phyloP scores from a whole-genome alignment of 371 early-diverging fungal species.

The Mortierella sp. region DNA sequence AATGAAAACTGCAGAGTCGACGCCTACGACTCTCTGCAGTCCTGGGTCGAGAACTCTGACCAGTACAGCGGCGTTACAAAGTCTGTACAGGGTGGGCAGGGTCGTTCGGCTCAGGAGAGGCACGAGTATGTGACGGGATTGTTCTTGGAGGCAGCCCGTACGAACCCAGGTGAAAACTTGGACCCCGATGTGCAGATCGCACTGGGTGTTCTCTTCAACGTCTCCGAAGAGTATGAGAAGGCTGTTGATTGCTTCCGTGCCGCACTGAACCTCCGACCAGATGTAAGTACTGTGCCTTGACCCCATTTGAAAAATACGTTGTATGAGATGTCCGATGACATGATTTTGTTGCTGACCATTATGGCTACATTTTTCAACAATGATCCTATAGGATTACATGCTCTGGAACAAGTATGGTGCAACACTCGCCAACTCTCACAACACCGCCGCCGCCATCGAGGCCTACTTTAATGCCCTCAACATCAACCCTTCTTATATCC shows the following conservation, averaged over 20 bases:
- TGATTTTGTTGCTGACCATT: not conserved
- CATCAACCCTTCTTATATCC: conserved; percentile 94
- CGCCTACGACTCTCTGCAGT: conserved; percentile 89
- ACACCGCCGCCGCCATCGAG: conserved; percentile 86
- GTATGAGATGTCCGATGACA: not conserved
- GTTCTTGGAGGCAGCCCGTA: conserved; percentile 86
- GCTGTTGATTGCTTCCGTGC: conserved; percentile 97
- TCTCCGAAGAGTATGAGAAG: conserved; percentile 91
- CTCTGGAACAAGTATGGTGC: conserved; percentile 98
- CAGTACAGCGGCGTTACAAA: conserved; percentile 69
- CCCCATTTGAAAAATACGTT: not conserved
- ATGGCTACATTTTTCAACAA: not conserved
- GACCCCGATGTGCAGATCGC: conserved; percentile 96
- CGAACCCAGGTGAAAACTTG: conserved; percentile 77
- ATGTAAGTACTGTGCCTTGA: conserved; percentile 64
- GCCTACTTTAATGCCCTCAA: conserved; percentile 94
- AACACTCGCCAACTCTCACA: conserved; percentile 91
- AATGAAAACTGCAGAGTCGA: conserved; percentile 91
- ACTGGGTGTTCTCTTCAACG: conserved; percentile 94
- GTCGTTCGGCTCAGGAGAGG: conserved; percentile 57
- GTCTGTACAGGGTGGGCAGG: conserved; percentile 20
- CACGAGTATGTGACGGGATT: conserved; percentile 83
- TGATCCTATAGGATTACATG: conserved; percentile 80
- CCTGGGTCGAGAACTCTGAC: conserved; percentile 87
- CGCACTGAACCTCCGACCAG: conserved; percentile 88